Evolutionary conservation across 129 eudicot genomes (phyloP), one percentile per base, ranked within the genome.

Genomic region (Centella asiatica): DNA sequence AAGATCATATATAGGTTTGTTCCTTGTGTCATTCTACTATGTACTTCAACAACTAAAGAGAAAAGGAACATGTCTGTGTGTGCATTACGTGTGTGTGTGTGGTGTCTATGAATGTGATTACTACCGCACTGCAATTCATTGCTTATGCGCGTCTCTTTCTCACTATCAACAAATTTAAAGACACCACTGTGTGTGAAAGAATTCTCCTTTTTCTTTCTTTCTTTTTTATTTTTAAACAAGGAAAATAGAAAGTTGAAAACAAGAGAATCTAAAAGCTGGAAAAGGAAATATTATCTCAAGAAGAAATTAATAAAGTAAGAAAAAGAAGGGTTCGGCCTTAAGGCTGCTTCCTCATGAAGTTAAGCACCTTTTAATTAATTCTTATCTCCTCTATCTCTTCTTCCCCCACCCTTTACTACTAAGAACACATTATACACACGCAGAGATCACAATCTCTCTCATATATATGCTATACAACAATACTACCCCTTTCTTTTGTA

Each of bases 261-360:
- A 59, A 22, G 8, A 36, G 78, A 66, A 67, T 67, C 73, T 66
- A 26, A 53, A 51, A 12, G 9, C 29, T 23, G 44, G 9, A 49
- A 31, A 67, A 28, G 65, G 48, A 42, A 61, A n/a, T 46, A 56
- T 63, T 68, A 62, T 34, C 61, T 54, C 49, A 44, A 36, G 44
- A 66, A 66, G 54, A 52, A 77, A 77, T 45, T 22, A 72, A 54
- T 33, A 63, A 37, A 37, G 4, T 69, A 64, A 77, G 31, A 57
- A 72, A 75, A 49, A 49, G 34, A 55, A 65, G 66, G 34, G 66
- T 40, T 58, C 34, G 63, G 31, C 28, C 42, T 34, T 48, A 64
- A 74, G 66, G 60, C 75, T 78, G 47, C 90, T 83, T 87, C 72
- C 82, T 65, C 88, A 78, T 83, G 88, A 87, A 87, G 95, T 83